These are phyloP conservation scores for Boletus pseudopeckii DNA, from an alignment of 768 basidiomycete species.

Conservation along the genomic window DNA sequence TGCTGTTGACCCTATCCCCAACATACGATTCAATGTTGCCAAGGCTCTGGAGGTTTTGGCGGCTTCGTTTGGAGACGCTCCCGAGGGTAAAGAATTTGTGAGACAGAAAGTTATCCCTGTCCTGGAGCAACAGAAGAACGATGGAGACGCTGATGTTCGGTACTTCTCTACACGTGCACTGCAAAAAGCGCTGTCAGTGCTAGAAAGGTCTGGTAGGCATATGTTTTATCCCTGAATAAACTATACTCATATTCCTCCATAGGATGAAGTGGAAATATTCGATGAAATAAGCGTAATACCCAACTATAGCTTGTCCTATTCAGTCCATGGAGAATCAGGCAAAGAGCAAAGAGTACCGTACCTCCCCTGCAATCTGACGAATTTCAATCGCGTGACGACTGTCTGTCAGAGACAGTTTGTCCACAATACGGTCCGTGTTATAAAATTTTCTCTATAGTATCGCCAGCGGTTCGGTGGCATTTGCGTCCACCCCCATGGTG, in stretches of 20 bases:
- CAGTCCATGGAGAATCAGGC: slow-evolving; percentile 15
- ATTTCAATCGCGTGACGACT: slow-evolving; percentile 11
- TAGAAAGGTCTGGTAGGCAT: slow-evolving; percentile 39
- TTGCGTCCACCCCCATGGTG: no score
- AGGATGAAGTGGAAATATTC: slow-evolving; percentile 24
- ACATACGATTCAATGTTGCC: slow-evolving; percentile 98
- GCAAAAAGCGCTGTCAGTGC: slow-evolving; percentile 46
- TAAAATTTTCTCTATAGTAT: no score
- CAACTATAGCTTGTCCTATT: slow-evolving; percentile 21
- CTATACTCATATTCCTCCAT: neutral
- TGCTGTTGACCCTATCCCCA: slow-evolving; percentile 89
- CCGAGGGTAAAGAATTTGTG: slow-evolving; percentile 74
- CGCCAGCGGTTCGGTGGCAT: no score
- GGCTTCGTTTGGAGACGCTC: slow-evolving; percentile 53
- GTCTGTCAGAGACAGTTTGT: neutral
- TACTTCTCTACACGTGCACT: slow-evolving; percentile 87
- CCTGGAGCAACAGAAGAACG: slow-evolving; percentile 81
- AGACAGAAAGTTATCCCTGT: slow-evolving; percentile 74
- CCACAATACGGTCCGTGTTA: neutral
- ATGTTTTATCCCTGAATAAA: neutral
- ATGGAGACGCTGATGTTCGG: slow-evolving; percentile 93
- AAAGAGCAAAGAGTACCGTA: slow-evolving; percentile 34
- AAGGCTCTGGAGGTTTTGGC: slow-evolving; percentile 92
- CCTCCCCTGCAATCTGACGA: slow-evolving; percentile 26
- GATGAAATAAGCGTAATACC: slow-evolving; percentile 31